Evolutionary conservation across 176 grass and related monocot species (phyloP).

Genomic region (Oryza officinalis): DNA sequence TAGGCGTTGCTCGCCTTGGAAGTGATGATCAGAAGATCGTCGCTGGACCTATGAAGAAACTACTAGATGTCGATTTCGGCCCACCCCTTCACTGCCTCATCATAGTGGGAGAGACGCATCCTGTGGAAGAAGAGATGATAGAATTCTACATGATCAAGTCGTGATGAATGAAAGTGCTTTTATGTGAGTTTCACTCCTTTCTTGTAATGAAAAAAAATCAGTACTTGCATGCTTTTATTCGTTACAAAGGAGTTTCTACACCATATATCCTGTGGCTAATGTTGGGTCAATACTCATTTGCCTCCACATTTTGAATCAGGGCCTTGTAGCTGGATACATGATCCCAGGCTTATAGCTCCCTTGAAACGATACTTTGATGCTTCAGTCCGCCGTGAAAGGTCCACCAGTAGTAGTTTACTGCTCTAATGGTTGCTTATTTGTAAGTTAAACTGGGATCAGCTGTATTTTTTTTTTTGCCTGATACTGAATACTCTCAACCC

Average conservation of each 20-base stretch:
- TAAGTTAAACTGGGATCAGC: neutral
- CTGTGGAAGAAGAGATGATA: conserved; percentile 92
- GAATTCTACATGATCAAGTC: conserved; percentile 64
- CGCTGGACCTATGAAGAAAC: conserved; percentile 64
- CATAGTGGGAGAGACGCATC: conserved; percentile 82
- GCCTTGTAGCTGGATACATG: neutral
- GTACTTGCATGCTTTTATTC: neutral
- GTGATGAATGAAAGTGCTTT: conserved; percentile 1
- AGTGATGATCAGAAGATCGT: conserved; percentile 88
- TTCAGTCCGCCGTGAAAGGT: neutral
- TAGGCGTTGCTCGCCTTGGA: conserved; percentile 87
- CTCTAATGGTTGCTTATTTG: neutral
- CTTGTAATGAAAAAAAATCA: neutral
- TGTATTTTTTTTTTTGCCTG: neutral
- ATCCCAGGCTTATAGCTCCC: neutral
- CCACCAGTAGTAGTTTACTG: neutral
- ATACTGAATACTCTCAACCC: neutral
- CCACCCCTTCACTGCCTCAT: conserved; percentile 89
- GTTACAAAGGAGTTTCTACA: neutral
- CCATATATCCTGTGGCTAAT: neutral
- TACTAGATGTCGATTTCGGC: conserved; percentile 83
- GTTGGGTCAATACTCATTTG: neutral
- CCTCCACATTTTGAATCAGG: neutral
- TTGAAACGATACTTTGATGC: neutral
- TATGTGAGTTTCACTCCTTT: conserved; percentile 22